These are phyloP conservation scores for Hyaloperonospora arabidopsidis DNA, from an alignment of 352 stramenopile genomes.

Conservation along the genomic window DNA sequence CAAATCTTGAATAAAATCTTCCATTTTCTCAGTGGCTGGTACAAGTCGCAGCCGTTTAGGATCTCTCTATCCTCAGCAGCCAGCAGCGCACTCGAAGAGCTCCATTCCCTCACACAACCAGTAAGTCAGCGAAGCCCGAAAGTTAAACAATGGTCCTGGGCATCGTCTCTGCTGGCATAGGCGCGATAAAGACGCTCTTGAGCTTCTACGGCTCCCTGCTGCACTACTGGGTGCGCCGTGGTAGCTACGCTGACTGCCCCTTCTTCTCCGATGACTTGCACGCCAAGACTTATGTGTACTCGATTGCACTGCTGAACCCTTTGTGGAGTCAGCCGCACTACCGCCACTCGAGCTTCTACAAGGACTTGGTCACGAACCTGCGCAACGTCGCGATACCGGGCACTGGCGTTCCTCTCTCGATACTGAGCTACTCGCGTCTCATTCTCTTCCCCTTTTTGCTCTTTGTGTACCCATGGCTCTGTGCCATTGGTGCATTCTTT, in stretches of 20 bases:
- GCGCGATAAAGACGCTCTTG: conserved; percentile 35
- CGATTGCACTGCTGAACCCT: conserved; percentile 89
- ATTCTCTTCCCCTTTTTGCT: conserved; percentile 83
- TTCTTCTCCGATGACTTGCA: conserved; percentile 76
- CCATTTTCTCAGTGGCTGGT: conserved; percentile 8
- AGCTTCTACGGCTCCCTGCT: conserved; percentile 72
- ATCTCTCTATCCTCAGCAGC: conserved; percentile 15
- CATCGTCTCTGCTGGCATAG: conserved; percentile 22
- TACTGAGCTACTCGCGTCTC: conserved; percentile 78
- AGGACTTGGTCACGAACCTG: conserved; percentile 94
- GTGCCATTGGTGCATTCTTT: conserved; percentile 72
- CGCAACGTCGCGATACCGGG: conserved; percentile 96
- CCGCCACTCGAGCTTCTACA: conserved; percentile 90
- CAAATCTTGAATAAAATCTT: background rate
- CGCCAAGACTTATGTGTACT: conserved; percentile 92
- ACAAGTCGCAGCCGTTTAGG: conserved; percentile 17
- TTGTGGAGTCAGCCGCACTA: conserved; percentile 96
- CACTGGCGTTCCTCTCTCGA: conserved; percentile 90
- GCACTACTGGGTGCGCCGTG: conserved; percentile 73
- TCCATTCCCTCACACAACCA: too few species aligned
- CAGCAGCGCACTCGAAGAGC: background rate
- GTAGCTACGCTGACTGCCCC: conserved; percentile 63
- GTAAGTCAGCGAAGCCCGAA: too few species aligned
- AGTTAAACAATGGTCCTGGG: conserved; percentile 25
- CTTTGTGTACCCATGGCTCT: conserved; percentile 84